phyloP scores from a whole-genome alignment of 306 rosid genomes.

The Malus sieversii region DNA sequence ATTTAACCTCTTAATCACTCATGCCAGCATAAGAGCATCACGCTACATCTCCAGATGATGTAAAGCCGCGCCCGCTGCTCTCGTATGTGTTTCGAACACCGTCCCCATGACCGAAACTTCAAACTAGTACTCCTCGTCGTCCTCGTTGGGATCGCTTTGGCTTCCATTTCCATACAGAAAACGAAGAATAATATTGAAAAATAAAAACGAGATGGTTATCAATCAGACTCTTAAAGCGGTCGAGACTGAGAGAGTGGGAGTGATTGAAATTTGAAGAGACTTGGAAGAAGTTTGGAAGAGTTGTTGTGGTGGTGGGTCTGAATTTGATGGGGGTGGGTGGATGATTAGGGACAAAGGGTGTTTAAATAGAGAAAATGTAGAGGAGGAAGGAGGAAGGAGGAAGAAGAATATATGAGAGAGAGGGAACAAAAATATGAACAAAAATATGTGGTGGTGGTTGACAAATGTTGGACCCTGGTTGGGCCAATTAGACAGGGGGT shows the following conservation, averaged over 20 bases:
- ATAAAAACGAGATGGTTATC: background rate
- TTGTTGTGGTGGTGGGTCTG: slow-evolving; percentile 14
- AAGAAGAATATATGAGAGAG: slow-evolving; percentile 9
- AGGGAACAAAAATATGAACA: background rate
- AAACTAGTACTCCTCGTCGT: slow-evolving; percentile 9
- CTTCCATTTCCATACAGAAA: slow-evolving; percentile 28
- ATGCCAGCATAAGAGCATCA: slow-evolving; percentile 72
- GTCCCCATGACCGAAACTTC: slow-evolving; percentile 48
- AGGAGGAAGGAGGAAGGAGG: background rate
- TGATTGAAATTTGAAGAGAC: background rate
- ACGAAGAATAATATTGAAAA: background rate
- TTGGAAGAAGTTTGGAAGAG: background rate
- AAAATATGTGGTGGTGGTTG: slow-evolving; percentile 52
- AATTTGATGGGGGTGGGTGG: background rate
- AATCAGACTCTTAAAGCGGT: background rate
- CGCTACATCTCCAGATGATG: slow-evolving; percentile 92
- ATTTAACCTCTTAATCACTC: slow-evolving; percentile 25
- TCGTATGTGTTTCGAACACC: slow-evolving; percentile 68
- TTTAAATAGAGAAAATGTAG: slow-evolving; percentile 18
- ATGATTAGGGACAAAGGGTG: background rate
- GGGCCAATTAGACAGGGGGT: slow-evolving; percentile 6
- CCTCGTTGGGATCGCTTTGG: slow-evolving; percentile 38
- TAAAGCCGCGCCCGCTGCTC: slow-evolving; percentile 83
- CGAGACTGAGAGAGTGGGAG: background rate
- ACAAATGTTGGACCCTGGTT: slow-evolving; percentile 36